Evolutionary conservation across 2,329 filamentous ascomycete genomes (phyloP).

Genomic region (Didymella pinodella): DNA sequence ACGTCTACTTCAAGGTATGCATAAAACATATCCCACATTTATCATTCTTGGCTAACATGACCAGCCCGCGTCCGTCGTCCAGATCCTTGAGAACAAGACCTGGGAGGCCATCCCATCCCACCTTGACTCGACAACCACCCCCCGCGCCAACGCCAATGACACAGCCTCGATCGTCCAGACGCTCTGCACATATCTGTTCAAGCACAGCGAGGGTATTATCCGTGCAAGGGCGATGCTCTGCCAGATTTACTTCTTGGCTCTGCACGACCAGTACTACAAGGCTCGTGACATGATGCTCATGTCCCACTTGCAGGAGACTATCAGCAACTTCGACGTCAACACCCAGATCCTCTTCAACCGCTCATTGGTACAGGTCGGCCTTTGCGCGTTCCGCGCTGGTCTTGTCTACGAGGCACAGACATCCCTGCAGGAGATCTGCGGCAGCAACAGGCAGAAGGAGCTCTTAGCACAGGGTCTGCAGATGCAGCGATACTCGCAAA

Average conservation of each 20-base stretch:
- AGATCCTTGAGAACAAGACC: constrained; percentile 91
- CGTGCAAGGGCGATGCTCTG: constrained; percentile 96
- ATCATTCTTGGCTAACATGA: constrained; percentile 31
- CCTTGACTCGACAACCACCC: constrained; percentile 81
- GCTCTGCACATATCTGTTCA: constrained; percentile 94
- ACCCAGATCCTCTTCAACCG: constrained; percentile 99
- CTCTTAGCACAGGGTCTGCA: constrained; percentile 97
- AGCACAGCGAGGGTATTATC: constrained; percentile 93
- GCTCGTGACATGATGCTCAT: constrained; percentile 99
- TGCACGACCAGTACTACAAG: constrained; percentile 98
- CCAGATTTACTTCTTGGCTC: constrained; percentile 97
- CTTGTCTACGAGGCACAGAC: constrained; percentile 98
- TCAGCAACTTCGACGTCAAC: constrained; percentile 93
- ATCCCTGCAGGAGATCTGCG: constrained; percentile 96
- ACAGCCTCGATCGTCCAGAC: constrained; percentile 79
- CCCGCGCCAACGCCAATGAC: constrained; percentile 72
- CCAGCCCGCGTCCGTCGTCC: constrained; percentile 86
- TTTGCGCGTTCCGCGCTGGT: constrained; percentile 96
- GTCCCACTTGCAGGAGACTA: constrained; percentile 98
- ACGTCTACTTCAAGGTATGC: constrained; percentile 94
- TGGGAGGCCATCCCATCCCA: constrained; percentile 80
- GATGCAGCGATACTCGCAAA: constrained; percentile 95
- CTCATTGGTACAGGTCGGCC: constrained; percentile 94
- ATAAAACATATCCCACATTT: not conserved
- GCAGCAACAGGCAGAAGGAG: constrained; percentile 97